Conservation (phyloP, 345 rosid genomes). For the Ceriops tagal region DNA sequence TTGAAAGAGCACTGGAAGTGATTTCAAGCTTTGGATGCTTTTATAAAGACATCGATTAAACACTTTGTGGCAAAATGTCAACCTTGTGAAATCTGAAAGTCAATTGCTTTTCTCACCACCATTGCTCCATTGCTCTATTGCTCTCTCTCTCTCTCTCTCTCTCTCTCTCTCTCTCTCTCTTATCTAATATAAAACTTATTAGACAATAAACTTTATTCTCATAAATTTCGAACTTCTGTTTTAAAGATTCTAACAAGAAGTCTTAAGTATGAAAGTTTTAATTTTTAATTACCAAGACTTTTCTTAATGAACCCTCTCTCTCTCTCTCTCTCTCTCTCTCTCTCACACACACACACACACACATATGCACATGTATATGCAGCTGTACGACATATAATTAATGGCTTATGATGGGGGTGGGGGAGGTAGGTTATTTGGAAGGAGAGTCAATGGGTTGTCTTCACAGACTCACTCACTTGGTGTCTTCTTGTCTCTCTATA, state of each 20-base stretch:
- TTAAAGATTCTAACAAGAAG: no score
- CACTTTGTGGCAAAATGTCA: slow-evolving; percentile 32
- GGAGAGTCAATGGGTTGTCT: slow-evolving; percentile 39
- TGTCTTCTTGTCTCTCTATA: slow-evolving; percentile 52
- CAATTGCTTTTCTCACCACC: slow-evolving; percentile 37
- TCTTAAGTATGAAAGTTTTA: no score
- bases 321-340: neutral
- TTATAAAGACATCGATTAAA: slow-evolving; percentile 18
- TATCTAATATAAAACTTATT: no score
- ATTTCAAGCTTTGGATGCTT: slow-evolving; percentile 37
- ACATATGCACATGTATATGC: neutral
- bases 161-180: neutral
- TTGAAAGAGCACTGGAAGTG: slow-evolving; percentile 2
- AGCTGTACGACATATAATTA: slow-evolving; percentile 22
- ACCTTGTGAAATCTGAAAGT: slow-evolving; percentile 37
- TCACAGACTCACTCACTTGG: slow-evolving; percentile 33
- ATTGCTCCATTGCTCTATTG: no score
- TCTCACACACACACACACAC: neutral
- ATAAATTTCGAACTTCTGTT: no score
- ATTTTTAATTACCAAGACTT: no score
- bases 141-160: slow-evolving; percentile 5
- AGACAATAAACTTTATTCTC: no score
- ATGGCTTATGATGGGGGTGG: slow-evolving; percentile 33
- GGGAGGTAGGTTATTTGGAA: neutral
- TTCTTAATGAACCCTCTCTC: no score